Percentiles rank a stretch among this genome's conserved stretches.
Conservation (phyloP, 1,284 basidiomycete genomes). For the Pseudozyma sp. region DNA sequence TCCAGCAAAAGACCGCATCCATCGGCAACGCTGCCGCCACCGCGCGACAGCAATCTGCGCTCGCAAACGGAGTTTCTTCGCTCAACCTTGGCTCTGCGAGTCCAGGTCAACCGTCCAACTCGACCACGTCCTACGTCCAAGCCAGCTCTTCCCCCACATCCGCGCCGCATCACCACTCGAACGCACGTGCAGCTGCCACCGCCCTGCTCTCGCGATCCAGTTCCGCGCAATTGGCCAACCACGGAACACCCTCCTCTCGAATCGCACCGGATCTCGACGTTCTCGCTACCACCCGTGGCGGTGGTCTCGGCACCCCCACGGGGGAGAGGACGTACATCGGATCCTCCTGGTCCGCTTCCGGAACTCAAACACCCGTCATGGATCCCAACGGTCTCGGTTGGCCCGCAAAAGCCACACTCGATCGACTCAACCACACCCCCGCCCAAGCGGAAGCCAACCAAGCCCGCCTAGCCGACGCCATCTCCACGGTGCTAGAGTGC, state of each 20-base stretch:
- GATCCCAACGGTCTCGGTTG: conserved; percentile 66
- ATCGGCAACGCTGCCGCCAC: neutral
- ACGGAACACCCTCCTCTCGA: conserved; percentile 14
- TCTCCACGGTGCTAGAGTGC: conserved; percentile 92
- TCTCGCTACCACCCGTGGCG: conserved; percentile 46
- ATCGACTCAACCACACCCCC: conserved; percentile 60
- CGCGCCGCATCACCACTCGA: conserved; percentile 17
- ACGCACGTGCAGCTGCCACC: conserved; percentile 32
- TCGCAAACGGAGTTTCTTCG: conserved; percentile 31
- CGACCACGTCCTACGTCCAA: conserved; percentile 21
- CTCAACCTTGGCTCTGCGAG: conserved; percentile 28
- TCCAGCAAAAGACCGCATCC: neutral
- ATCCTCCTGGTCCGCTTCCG: conserved; percentile 36
- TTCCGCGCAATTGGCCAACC: conserved; percentile 1
- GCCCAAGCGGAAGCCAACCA: conserved; percentile 57
- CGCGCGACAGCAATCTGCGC: conserved; percentile 19
- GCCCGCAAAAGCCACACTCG: conserved; percentile 63
- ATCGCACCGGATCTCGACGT: conserved; percentile 22
- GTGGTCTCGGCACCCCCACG: conserved; percentile 61
- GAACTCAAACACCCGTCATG: conserved; percentile 59
- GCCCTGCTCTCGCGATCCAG: conserved; percentile 33
- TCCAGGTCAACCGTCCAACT: conserved; percentile 13
- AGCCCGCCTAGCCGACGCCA: conserved; percentile 81
- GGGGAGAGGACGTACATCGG: conserved; percentile 59
- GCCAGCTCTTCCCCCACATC: conserved; percentile 11